phyloP scores from a whole-genome alignment of 176 grass and related monocot genomes.

The Ensete ventricosum region DNA sequence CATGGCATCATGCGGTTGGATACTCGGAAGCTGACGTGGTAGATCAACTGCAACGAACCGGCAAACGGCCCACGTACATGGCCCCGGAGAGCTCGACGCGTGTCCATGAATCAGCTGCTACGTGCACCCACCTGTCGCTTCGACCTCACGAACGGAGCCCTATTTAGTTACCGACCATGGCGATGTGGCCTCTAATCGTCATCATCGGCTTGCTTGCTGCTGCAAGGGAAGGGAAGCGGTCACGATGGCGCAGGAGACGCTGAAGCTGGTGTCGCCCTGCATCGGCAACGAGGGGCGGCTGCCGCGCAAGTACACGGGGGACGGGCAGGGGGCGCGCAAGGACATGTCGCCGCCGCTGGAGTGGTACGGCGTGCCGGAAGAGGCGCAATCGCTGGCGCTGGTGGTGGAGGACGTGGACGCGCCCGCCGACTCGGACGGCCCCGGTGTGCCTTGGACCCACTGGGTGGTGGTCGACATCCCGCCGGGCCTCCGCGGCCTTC shows the following conservation, averaged over 20 bases:
- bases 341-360: slow-evolving; percentile 79
- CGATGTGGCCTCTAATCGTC: too few species aligned
- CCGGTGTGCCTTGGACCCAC: slow-evolving; percentile 74
- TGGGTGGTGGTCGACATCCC: slow-evolving; percentile 85
- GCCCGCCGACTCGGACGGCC: slow-evolving; percentile 17
- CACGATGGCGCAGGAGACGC: slow-evolving; percentile 43
- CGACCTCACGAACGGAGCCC: too few species aligned
- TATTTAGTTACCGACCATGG: too few species aligned
- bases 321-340: slow-evolving; percentile 68
- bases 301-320: slow-evolving; percentile 60
- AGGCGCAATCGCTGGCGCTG: slow-evolving; percentile 47
- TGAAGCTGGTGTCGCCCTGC: slow-evolving; percentile 64
- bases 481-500: slow-evolving; percentile 39
- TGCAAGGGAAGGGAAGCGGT: neutral
- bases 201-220: too few species aligned
- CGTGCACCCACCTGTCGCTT: too few species aligned
- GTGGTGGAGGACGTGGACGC: slow-evolving; percentile 65
- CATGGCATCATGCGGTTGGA: too few species aligned
- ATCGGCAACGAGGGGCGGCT: slow-evolving; percentile 47
- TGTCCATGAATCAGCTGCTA: too few species aligned
- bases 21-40: too few species aligned
- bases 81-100: too few species aligned
- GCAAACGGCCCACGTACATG: too few species aligned
- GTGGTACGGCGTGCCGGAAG: slow-evolving; percentile 92
- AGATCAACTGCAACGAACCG: too few species aligned